Evolutionary conservation across 2,329 filamentous ascomycete species (phyloP).

Genomic region (Cladosporium sp.): DNA sequence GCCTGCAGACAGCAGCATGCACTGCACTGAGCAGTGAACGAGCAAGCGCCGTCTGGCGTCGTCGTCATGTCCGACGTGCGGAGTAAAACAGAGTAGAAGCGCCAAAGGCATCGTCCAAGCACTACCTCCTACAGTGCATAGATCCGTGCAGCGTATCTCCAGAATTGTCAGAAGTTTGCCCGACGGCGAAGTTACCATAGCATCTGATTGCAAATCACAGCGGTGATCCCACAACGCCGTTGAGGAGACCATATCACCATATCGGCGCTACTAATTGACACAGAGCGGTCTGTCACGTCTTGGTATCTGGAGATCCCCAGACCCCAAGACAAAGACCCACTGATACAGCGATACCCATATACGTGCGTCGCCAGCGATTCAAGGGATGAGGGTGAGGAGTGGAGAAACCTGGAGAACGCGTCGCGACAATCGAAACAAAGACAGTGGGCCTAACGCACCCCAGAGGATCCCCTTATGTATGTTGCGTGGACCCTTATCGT

Average conservation of each 20-base stretch:
- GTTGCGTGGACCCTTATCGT: conserved; percentile 9
- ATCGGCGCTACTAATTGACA: conserved; percentile 8
- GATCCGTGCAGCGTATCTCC: not conserved
- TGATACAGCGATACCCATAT: conserved; percentile 1
- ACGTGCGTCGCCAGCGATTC: not conserved
- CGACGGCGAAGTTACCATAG: not conserved
- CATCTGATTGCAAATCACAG: not conserved
- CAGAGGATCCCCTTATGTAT: conserved; percentile 9
- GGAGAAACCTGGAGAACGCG: conserved; percentile 10
- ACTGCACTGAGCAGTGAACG: not conserved
- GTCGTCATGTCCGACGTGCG: conserved; percentile 7
- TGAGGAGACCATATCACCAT: not conserved
- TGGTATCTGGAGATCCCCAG: conserved; percentile 12
- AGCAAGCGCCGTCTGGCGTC: conserved; percentile 2
- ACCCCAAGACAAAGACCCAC: not conserved
- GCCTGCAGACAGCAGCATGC: not conserved
- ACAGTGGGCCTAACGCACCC: conserved; percentile 8
- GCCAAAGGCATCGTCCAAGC: not conserved
- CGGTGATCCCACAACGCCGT: not conserved
- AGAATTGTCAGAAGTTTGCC: not conserved
- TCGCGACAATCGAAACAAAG: not conserved
- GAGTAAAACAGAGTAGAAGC: conserved; percentile 3
- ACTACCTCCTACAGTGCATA: not conserved
- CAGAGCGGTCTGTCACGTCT: not conserved
- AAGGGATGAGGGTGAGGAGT: not conserved